Conservation (phyloP, 1,139 yeast genomes). For the Hemisphaericaspora lyxosophila region DNA sequence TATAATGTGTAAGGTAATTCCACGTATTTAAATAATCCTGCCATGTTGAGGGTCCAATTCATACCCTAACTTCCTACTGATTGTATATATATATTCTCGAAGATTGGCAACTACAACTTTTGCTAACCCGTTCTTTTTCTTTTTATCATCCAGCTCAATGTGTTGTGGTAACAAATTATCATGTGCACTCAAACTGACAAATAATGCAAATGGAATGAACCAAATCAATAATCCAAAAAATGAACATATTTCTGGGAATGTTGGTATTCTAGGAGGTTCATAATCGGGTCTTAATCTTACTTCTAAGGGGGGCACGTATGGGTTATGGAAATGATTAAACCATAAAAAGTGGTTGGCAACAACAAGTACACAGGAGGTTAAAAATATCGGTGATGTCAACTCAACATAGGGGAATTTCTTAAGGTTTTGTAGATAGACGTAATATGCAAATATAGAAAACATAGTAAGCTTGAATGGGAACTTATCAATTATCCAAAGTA, state of each 20-base stretch:
- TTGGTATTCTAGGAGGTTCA: constrained; percentile 68
- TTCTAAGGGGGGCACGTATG: constrained; percentile 57
- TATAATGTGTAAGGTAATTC: too few relatives aligned
- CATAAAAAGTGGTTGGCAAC: constrained; percentile 81
- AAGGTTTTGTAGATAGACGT: constrained; percentile 73
- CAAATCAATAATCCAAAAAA: constrained; percentile 92
- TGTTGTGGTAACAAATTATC: constrained; percentile 81
- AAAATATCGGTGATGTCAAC: constrained; percentile 67
- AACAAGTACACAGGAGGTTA: constrained; percentile 71
- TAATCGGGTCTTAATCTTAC: constrained; percentile 57
- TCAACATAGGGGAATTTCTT: constrained; percentile 81
- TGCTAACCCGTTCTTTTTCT: constrained; percentile 42
- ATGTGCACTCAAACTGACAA: constrained; percentile 88
- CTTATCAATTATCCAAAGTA: constrained; percentile 68
- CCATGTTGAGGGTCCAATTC: constrained; percentile 64
- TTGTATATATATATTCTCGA: constrained; percentile 50
- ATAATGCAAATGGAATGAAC: constrained; percentile 90
- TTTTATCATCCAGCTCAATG: constrained; percentile 33
- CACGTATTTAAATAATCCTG: constrained; percentile 25
- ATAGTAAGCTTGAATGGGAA: constrained; percentile 69
- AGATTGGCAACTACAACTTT: constrained; percentile 60
- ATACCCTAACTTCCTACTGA: constrained; percentile 57
- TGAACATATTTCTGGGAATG: constrained; percentile 86
- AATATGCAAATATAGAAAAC: constrained; percentile 69
- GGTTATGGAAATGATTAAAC: constrained; percentile 82